phyloP scores from a whole-genome alignment of 352 stramenopile species.

The Saprolegnia parasitica region DNA sequence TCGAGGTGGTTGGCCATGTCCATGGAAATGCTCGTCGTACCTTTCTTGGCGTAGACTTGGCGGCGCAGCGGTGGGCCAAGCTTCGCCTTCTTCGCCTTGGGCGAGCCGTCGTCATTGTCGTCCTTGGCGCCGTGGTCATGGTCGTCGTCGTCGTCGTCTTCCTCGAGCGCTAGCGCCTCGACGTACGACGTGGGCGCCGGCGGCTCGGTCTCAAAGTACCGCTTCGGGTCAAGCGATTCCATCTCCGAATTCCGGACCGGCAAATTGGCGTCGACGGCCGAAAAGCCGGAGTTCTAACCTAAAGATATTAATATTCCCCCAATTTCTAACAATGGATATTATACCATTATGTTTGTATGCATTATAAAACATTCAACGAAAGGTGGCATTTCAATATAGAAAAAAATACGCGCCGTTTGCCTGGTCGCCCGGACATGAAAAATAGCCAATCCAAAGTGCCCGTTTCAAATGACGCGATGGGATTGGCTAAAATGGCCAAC shows the following conservation, averaged over 20 bases:
- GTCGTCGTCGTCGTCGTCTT: background rate
- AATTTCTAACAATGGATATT: background rate
- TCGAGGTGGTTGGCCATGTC: background rate
- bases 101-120: background rate
- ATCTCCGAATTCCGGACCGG: background rate
- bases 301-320: background rate
- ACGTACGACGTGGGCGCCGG: conserved; percentile 4
- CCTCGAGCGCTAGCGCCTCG: conserved; percentile 2
- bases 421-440: background rate
- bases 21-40: background rate
- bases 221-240: conserved; percentile 12
- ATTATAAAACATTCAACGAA: background rate
- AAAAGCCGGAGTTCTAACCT: background rate
- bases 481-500: background rate
- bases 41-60: conserved; percentile 1
- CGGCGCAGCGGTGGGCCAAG: background rate
- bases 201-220: conserved; percentile 10
- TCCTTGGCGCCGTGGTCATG: background rate
- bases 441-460: background rate
- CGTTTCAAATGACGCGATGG: background rate
- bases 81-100: background rate
- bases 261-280: background rate
- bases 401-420: background rate
- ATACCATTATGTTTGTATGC: background rate
- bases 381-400: background rate